These are phyloP conservation scores for Vickermania ingenoplastis DNA, from an alignment of 208 protist genomes.

Conservation along the genomic window DNA sequence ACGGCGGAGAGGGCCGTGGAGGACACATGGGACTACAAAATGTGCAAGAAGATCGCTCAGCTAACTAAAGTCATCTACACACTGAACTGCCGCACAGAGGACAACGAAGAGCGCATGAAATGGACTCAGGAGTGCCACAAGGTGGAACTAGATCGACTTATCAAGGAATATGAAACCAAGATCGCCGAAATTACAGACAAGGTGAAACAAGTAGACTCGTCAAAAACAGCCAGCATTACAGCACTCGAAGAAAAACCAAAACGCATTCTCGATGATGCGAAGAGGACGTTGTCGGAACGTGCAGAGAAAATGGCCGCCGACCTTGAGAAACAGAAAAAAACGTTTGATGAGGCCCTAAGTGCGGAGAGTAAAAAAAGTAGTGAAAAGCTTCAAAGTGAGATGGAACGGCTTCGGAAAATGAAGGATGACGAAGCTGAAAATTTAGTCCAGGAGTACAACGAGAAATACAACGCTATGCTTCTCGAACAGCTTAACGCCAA, in stretches of 20 bases:
- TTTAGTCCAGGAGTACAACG: constrained; percentile 88
- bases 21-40: constrained; percentile 87
- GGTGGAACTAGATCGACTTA: constrained; percentile 73
- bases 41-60: constrained; percentile 97
- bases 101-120: constrained; percentile 80
- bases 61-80: constrained; percentile 97
- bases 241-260: constrained; percentile 12
- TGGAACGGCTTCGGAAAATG: constrained; percentile 17
- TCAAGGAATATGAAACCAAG: constrained; percentile 54
- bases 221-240: neutral
- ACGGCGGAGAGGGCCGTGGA: constrained; percentile 8
- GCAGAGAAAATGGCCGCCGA: constrained; percentile 17
- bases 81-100: constrained; percentile 92
- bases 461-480: constrained; percentile 89
- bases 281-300: constrained; percentile 17
- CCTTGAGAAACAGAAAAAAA: constrained; percentile 24
- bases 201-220: constrained; percentile 17
- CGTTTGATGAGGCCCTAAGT: constrained; percentile 31
- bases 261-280: constrained; percentile 20
- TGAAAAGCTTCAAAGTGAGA: constrained; percentile 20
- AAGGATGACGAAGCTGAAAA: constrained; percentile 66
- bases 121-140: constrained; percentile 63
- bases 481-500: constrained; percentile 76
- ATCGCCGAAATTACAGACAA: constrained; percentile 24
- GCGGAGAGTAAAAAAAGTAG: constrained; percentile 17